Evolutionary conservation across 257 asterid species (phyloP), one percentile per base, ranked within the genome.

Genomic region (Capsicum pubescens): DNA sequence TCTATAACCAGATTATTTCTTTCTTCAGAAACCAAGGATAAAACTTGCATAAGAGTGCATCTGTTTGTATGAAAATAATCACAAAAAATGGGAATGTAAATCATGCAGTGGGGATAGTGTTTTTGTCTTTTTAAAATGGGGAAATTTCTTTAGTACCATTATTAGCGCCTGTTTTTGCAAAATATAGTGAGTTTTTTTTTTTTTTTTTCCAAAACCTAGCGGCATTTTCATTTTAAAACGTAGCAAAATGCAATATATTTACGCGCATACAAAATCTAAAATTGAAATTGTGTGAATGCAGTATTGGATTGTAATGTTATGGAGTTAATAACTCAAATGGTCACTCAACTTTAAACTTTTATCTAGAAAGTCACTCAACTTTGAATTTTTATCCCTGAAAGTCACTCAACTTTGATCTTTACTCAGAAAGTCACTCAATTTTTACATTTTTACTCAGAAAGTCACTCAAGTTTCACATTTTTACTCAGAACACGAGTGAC

Each of bases 1-100:
- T 96, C 15, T 96, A 91, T 85, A 92, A 91, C 82, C 95, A 92
- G 72, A 72, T 90, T 7, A 35, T 90, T 0, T 9, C 79, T 6
- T 88, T 90, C 66, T 88, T 88, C 83, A 84, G 50, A 15, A 78
- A 67, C 44, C 71, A 80, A 36, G 11, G 60, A 57, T 80, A 19
- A 71, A 48, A 7, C 8, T 26, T 63, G 15, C 70, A 63, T 59
- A 11, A 17, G 3, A 59, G 66, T n/a, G 32, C 32, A 9, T 59
- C 12, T 21, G 69, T 8, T 3, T 63, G 39, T 63, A 21, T 63
- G 10, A 66, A 63, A 63, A 1, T 15, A 64, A 64, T 21, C 42
- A 26, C 36, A 11, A n/a, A 7, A 39, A 60, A 19, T n/a, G 35
- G 35, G 68, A 60, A 60, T 35, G 8, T 8, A 60, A 19, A 19